Evolutionary conservation across 208 protist genomes (phyloP).

Genomic region (Angomonas desouzai): DNA sequence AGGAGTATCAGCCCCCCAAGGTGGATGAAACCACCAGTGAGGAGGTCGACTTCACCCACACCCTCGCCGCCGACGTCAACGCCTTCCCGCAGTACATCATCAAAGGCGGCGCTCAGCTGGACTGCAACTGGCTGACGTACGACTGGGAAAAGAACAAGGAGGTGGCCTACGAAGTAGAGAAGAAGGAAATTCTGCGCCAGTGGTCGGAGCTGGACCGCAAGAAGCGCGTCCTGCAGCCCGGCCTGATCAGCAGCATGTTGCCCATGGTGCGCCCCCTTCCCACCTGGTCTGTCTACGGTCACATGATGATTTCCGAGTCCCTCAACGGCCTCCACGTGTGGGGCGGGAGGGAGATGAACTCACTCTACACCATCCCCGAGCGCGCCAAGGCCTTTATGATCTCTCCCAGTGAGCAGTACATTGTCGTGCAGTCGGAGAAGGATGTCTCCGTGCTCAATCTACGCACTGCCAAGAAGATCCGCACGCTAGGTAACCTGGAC

Average conservation of each 20-base stretch:
- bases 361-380: constrained; percentile 76
- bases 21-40: constrained; percentile 39
- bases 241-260: constrained; percentile 63
- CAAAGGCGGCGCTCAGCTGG: constrained; percentile 62
- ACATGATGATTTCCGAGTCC: constrained; percentile 81
- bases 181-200: constrained; percentile 58
- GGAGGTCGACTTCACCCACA: constrained; percentile 77
- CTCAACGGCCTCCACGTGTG: constrained; percentile 72
- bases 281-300: constrained; percentile 82
- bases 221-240: constrained; percentile 47
- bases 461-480: constrained; percentile 73
- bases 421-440: constrained; percentile 78
- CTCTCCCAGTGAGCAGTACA: constrained; percentile 85
- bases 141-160: constrained; percentile 76
- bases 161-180: constrained; percentile 58
- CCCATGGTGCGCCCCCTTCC: constrained; percentile 67
- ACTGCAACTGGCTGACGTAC: constrained; percentile 87
- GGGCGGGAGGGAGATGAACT: constrained; percentile 77
- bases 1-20: constrained; percentile 67
- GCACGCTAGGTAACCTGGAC: constrained; percentile 75
- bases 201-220: constrained; percentile 83
- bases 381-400: constrained; percentile 81
- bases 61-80: constrained; percentile 76
- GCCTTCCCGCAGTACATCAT: constrained; percentile 82
- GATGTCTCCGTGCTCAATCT: constrained; percentile 83